Conservation (phyloP, 176 grass and related monocot genomes). For the Chloris gayana region DNA sequence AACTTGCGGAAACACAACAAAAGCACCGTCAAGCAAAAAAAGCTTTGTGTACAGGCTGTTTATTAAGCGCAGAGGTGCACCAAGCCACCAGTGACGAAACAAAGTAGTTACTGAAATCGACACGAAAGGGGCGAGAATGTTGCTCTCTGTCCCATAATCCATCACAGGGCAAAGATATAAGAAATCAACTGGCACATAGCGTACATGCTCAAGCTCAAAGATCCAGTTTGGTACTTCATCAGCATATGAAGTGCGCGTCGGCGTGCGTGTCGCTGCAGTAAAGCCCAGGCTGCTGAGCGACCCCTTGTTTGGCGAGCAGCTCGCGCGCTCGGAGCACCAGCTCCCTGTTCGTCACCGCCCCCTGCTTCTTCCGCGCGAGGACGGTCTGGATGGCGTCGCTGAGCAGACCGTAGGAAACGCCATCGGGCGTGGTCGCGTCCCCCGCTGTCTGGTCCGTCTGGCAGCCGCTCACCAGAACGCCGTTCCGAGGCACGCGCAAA, state of each 20-base stretch:
- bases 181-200: too few species aligned
- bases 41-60: too few species aligned
- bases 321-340: conserved; percentile 61
- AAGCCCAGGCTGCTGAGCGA: conserved; percentile 69
- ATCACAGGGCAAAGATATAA: too few species aligned
- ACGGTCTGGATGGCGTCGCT: conserved; percentile 85
- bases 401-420: conserved; percentile 75
- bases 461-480: conserved; percentile 85
- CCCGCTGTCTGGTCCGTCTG: conserved; percentile 86
- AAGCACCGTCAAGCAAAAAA: too few species aligned
- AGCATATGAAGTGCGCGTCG: conserved; percentile 65
- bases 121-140: too few species aligned
- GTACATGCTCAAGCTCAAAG: too few species aligned
- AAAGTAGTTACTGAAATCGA: too few species aligned
- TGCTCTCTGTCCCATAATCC: too few species aligned
- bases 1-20: too few species aligned
- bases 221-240: neutral
- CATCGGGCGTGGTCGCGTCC: conserved; percentile 54
- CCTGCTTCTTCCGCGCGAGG: conserved; percentile 37
- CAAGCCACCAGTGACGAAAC: too few species aligned
- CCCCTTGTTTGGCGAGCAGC: conserved; percentile 60
- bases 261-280: conserved; percentile 78
- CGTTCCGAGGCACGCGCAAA: conserved; percentile 21
- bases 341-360: conserved; percentile 56
- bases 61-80: too few species aligned